Evolutionary conservation across 2,329 filamentous ascomycete species (phyloP), one percentile per base, ranked within the genome.

Genomic region (Zymoseptoria crescenta): DNA sequence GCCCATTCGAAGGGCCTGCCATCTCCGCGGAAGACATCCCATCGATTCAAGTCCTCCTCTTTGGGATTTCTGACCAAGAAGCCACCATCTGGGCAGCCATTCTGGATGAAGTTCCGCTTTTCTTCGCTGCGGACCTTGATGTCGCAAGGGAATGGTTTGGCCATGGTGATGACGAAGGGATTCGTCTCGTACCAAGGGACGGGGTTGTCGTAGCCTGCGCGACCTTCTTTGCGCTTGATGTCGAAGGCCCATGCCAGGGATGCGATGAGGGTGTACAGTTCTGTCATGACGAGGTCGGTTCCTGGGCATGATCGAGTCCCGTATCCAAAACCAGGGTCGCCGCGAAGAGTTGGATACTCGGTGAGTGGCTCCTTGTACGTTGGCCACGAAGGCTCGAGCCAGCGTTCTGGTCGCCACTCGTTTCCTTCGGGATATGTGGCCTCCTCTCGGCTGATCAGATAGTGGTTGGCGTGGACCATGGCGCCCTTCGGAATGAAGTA

Each of bases 401-500:
- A 73, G 50, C 71, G 69, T 55, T 72, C 68, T 28, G 71, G 71
- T 54, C 67, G 57, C 65, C 72, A 73, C 56, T 70, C 67, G 52
- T 68, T 65, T 48, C 64, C 65, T 45, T 65, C 59, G 9, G 71
- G 71, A 62, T 70, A 72, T 27, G 62, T 59, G 55, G 60, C 61
- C 30, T 65, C 64, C 56, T 71, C 69, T 52, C 69, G 69, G 57
- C 60, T 64, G 58, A 72, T 70, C 51, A 72, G 67, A 60, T 70
- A 72, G 66, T 72, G 69, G 60, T 71, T 72, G 50, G 69, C 69
- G 65, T 71, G 69, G 49, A 69, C 62, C 30, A 72, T 70, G 45
- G 72, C 66, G 57, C 72, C 73, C 61, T 74, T 74, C 49, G 69
- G 69, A 52, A 74, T 74, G 56, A 69, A 68, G 60, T 72, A 71